Evolutionary conservation across 2,329 filamentous ascomycete species (phyloP), one percentile per base, ranked within the genome.

Genomic region (Epichloe elymi): DNA sequence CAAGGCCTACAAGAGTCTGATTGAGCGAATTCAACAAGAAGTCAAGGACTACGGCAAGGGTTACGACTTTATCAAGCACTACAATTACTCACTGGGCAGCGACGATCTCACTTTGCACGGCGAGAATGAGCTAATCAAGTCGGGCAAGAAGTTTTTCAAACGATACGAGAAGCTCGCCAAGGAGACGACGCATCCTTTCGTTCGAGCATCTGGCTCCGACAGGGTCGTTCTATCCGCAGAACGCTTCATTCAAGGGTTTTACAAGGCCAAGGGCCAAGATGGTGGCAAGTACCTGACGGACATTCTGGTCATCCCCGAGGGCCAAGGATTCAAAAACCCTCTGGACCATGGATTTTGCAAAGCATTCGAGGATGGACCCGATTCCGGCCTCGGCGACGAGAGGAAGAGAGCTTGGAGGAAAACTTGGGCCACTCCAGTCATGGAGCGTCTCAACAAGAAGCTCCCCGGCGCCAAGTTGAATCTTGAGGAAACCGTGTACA

Each of bases 221-320:
- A 80, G 88, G 11, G 86, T 94, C 0, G 69, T 91, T 1, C 75
- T 79, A 58, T 94, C 88, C 1, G 89, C 85, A 1, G 63, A 80
- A 49, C 83, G 86, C 57, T 96, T 87, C 73, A 82, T 84, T 0
- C 69, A 81, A 50, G 90, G 88, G 5, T 90, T 88, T 60, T 81
- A 86, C 57, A 55, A 56, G 20, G 61, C 65, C 50, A 64, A 77
- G 54, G 57, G 65, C 53, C 41, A 65, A 56, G 48, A 61, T 55
- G 19, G 53, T 11, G 67, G 73, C 19, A 66, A 71, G 35, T 74
- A 78, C 48, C 68, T 74, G 2, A 75, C 78, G 35, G 59, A 70
- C 2, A 76, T 89, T 42, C 64, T 88, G n/a, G 69, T 85, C 11
- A 79, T 95, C 38, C 79, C 82, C 1, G 89, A 95, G 64, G 74